A percentile compares a stretch with the other conserved stretches of the same genome.
These are phyloP conservation scores for Colletotrichum chrysophilum DNA, from an alignment of 2,329 filamentous ascomycete genomes.

Conservation along the genomic window DNA sequence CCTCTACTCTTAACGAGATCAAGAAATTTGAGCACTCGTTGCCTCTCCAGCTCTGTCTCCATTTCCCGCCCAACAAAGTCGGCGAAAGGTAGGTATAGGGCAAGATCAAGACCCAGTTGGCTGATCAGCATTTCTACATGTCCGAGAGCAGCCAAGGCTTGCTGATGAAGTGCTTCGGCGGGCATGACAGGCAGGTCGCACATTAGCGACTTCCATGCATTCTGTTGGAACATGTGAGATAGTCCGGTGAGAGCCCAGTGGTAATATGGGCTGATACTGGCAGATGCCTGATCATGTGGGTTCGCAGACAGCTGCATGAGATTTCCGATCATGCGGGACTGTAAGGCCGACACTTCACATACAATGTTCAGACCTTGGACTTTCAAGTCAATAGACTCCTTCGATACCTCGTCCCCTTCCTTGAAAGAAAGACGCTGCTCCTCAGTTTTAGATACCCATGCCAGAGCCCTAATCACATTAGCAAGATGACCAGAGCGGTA, in stretches of 20 bases:
- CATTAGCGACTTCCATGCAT: not conserved
- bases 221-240: not conserved
- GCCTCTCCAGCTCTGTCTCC: not conserved
- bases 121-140: not conserved
- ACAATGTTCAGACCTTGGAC: not conserved
- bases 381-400: not conserved
- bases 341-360: not conserved
- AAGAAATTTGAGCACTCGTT: not conserved
- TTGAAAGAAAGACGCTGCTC: not conserved
- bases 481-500: too few relatives aligned
- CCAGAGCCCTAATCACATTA: not conserved
- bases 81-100: not conserved
- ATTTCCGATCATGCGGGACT: not conserved
- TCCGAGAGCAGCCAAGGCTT: not conserved
- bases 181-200: not conserved
- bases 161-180: not conserved
- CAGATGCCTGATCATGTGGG: not conserved
- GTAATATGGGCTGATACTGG: not conserved
- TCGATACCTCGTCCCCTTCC: not conserved
- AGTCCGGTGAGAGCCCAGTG: not conserved
- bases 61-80: not conserved
- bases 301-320: not conserved
- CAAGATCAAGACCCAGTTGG: not conserved
- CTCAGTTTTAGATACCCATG: not conserved
- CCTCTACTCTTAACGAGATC: not conserved